Evolutionary conservation across 1,284 basidiomycete species (phyloP).

Genomic region (Malassezia sympodialis): DNA sequence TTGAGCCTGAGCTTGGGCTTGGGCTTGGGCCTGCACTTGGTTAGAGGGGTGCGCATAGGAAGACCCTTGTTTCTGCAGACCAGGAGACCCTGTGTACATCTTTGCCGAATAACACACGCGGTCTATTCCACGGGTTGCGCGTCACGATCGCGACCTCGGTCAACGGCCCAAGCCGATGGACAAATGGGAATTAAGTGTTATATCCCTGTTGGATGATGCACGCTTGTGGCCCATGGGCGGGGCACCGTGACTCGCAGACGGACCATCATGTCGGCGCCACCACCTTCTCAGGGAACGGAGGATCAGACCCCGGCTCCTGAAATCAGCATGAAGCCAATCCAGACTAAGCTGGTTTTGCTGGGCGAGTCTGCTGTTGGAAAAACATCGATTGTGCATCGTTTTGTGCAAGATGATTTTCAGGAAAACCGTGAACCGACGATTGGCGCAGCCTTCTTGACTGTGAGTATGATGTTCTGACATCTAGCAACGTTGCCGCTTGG

Average conservation of each 20-base stretch:
- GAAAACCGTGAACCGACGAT: slow-evolving; percentile 97
- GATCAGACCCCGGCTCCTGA: background rate
- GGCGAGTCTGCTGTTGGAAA: slow-evolving; percentile 97
- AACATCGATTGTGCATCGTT: slow-evolving; percentile 95
- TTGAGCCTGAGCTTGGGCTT: slow-evolving; percentile 23
- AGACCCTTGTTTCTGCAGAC: background rate
- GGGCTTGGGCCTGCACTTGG: slow-evolving; percentile 10
- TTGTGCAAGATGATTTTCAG: slow-evolving; percentile 89
- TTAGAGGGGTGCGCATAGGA: slow-evolving; percentile 2
- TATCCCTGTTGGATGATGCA: background rate
- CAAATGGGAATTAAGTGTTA: background rate
- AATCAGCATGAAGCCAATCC: slow-evolving; percentile 26
- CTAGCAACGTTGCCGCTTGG: slow-evolving; percentile 58
- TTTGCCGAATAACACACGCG: background rate
- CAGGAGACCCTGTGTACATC: background rate
- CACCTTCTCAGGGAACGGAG: background rate
- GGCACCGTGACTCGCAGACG: background rate
- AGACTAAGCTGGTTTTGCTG: slow-evolving; percentile 47
- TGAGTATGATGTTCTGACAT: slow-evolving; percentile 12
- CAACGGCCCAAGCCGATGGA: background rate
- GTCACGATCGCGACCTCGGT: background rate
- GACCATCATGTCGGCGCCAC: background rate
- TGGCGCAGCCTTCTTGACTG: slow-evolving; percentile 68
- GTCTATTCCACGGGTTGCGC: background rate
- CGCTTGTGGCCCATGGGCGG: background rate